Evolutionary conservation across 768 basidiomycete genomes (phyloP), one percentile per base, ranked within the genome.

Genomic region (Mycena metata): DNA sequence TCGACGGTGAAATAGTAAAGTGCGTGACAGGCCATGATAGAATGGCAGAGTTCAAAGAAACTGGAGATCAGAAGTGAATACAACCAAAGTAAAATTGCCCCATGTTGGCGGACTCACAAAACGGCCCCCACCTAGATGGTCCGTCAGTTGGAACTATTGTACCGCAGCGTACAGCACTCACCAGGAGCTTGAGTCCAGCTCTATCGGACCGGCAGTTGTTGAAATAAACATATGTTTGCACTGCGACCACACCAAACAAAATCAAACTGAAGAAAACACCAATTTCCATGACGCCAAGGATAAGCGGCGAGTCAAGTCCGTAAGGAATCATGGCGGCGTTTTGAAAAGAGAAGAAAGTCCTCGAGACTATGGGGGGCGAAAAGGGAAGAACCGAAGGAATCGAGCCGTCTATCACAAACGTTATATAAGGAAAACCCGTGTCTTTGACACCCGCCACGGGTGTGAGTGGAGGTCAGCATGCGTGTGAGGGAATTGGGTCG

Each of bases 1-100:
- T 70, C 71, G 35, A 82, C 76, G 2, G 80, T 81, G 41, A 76
- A 71, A 6, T 67, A 69, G 64, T 81, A 81, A n/a, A 81, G 69
- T 6, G 76, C 75, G 50, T 75, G 75, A 36, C 69, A 69, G 15
- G 65, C 45, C 2, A 51, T 50, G 45, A 71, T 39, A 12, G 70
- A 54, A 33, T 71, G 70, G 57, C 61, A 63, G 4, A 71, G 58
- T n/a, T 71, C 70, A 13, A 71, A 33, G 23, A 66, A 49, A 12
- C 68, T 64, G 10, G 15, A 33, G 6, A 7, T 10, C 13, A 39
- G 12, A 0, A 26, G n/a, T 23, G 36, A 47, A 49, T 16, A 2
- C n/a, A 1, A 36, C 23, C 30, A 30, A 16, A 17, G 21, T 10
- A 16, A 30, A 23, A 24, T 43, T 21, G 26, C 30, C 6, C 11